phyloP scores from a whole-genome alignment of 805 yeast species.

The Lachancea kluyveri region DNA sequence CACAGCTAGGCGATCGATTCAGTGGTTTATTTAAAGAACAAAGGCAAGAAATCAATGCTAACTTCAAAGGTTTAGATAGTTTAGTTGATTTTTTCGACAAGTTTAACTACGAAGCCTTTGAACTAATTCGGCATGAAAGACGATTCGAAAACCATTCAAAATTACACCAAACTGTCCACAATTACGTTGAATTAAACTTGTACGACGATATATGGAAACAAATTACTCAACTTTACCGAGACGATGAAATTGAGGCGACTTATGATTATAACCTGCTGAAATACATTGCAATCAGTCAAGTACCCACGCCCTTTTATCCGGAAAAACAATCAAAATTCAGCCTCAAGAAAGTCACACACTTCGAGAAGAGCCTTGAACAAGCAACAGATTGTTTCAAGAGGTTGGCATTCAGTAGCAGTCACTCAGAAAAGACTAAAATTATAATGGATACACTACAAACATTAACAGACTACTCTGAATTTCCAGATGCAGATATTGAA shows the following conservation, averaged over 20 bases:
- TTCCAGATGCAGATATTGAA: constrained; percentile 13
- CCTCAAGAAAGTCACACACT: constrained; percentile 22
- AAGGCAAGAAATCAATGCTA: not conserved
- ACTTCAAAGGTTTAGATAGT: not conserved
- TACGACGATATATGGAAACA: constrained; percentile 62
- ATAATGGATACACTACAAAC: constrained; percentile 47
- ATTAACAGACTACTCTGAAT: constrained; percentile 34
- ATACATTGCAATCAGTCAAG: constrained; percentile 37
- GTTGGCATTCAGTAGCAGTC: constrained; percentile 40
- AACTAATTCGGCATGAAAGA: not conserved
- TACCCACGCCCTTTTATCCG: constrained; percentile 40
- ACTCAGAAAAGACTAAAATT: constrained; percentile 41
- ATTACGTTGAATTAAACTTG: constrained; percentile 64
- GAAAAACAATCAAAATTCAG: constrained; percentile 22
- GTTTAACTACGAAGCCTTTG: constrained; percentile 3
- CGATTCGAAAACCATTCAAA: constrained; percentile 22
- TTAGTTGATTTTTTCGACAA: constrained; percentile 1
- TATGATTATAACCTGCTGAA: constrained; percentile 23
- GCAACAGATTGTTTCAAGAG: constrained; percentile 51
- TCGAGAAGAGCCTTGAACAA: constrained; percentile 40
- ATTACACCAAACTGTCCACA: constrained; percentile 50
- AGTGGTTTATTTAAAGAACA: constrained; percentile 4
- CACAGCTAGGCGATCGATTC: constrained; percentile 3
- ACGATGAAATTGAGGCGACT: constrained; percentile 17
- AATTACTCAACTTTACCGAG: constrained; percentile 25